Conservation (phyloP, 2,329 filamentous ascomycete species). For the Cryphonectria radicalis region DNA sequence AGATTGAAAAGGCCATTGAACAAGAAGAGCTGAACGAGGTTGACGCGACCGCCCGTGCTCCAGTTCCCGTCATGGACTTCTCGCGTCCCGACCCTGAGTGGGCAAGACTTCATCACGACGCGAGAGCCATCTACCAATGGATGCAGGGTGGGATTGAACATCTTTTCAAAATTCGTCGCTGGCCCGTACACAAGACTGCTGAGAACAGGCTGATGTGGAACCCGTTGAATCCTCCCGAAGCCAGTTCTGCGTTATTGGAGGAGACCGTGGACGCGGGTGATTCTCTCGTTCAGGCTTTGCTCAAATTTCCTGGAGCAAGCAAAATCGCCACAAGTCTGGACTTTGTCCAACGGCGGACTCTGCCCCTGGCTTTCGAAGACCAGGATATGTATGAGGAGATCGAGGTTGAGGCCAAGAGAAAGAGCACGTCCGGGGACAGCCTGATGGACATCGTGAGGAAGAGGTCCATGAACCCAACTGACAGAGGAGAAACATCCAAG, state of each 20-base stretch:
- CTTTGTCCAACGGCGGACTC: constrained; percentile 32
- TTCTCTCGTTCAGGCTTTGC: constrained; percentile 27
- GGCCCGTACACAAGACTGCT: constrained; percentile 31
- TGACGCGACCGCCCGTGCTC: constrained; percentile 35
- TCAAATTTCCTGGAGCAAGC: constrained; percentile 17
- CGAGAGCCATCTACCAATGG: constrained; percentile 32
- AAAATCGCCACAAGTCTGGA: constrained; percentile 33
- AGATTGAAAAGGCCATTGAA: constrained; percentile 33
- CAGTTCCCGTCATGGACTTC: constrained; percentile 38
- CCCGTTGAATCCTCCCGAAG: constrained; percentile 24
- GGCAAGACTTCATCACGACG: constrained; percentile 30
- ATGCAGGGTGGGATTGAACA: constrained; percentile 30
- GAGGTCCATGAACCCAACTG: not conserved
- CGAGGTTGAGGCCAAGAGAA: constrained; percentile 14
- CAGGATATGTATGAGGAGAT: constrained; percentile 33
- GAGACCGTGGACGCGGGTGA: constrained; percentile 33
- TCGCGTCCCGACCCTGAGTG: constrained; percentile 34
- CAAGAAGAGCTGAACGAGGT: constrained; percentile 37
- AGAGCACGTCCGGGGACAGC: not conserved
- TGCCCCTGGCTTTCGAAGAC: constrained; percentile 29
- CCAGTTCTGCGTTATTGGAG: not conserved
- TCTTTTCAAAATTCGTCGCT: constrained; percentile 33
- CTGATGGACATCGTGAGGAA: constrained; percentile 9
- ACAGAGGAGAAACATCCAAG: not conserved
- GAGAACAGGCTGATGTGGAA: constrained; percentile 37